A percentile compares a stretch with the other conserved stretches of the same genome.
Evolutionary conservation across 2,329 filamentous ascomycete genomes (phyloP).

Genomic region (Zasmidium citrigriseum): DNA sequence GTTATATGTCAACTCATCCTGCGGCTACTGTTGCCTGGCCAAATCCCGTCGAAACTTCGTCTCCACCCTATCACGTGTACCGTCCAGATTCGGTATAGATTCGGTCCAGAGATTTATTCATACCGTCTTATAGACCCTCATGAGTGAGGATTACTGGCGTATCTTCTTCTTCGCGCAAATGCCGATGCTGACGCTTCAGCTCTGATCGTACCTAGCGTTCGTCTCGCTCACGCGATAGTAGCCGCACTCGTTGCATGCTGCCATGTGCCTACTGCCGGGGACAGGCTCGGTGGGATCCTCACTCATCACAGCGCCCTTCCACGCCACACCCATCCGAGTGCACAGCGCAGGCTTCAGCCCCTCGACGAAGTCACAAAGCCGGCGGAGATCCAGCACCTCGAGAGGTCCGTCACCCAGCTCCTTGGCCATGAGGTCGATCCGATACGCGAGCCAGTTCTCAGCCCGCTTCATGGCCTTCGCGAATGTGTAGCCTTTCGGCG

Average conservation of each 20-base stretch:
- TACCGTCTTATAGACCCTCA: too few relatives aligned
- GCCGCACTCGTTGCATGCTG: constrained; percentile 5
- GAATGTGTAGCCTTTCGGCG: constrained; percentile 1
- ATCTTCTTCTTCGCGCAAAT: too few relatives aligned
- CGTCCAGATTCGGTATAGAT: too few relatives aligned
- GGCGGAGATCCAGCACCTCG: neutral
- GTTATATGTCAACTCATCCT: neutral
- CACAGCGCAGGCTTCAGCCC: constrained; percentile 10
- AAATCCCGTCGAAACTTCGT: neutral
- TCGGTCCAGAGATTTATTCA: too few relatives aligned
- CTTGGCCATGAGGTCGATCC: neutral
- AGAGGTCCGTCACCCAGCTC: neutral
- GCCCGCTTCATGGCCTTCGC: constrained; percentile 8
- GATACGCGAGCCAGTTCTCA: neutral
- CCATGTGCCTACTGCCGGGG: neutral
- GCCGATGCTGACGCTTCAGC: neutral
- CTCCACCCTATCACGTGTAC: neutral
- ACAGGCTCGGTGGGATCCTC: neutral
- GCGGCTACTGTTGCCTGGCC: neutral
- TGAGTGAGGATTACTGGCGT: too few relatives aligned
- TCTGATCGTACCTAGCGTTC: neutral
- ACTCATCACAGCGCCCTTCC: constrained; percentile 5
- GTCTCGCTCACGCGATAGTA: constrained; percentile 5
- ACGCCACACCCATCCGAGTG: constrained; percentile 5
- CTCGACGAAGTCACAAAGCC: constrained; percentile 4